Evolutionary conservation across 108 stramenopile species (phyloP).

Genomic region (Skeletonema marinoi): DNA sequence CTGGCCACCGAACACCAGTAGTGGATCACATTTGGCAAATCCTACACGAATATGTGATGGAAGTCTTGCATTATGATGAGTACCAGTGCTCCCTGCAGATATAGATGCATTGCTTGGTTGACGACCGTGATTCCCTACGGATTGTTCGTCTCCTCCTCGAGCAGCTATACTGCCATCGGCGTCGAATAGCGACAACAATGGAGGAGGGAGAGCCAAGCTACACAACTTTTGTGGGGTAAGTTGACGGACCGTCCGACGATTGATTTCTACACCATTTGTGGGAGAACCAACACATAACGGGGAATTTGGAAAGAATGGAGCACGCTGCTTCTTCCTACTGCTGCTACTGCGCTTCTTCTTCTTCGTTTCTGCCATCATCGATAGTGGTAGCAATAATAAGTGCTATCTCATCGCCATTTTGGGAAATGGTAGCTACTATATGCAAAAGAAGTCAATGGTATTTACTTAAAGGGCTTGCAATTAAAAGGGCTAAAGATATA

Average conservation of each 20-base stretch:
- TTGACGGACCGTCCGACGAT: constrained; percentile 14
- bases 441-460: no score
- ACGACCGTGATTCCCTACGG: not conserved
- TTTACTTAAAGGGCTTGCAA: no score
- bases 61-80: not conserved
- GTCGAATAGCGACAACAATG: constrained; percentile 23
- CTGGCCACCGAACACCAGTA: constrained; percentile 23
- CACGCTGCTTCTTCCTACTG: not conserved
- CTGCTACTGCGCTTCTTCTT: not conserved
- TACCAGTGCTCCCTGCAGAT: constrained; percentile 16
- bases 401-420: no score
- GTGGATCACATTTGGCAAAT: constrained; percentile 32
- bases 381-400: no score
- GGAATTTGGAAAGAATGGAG: constrained; percentile 26
- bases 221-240: constrained; percentile 40
- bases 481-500: no score
- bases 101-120: constrained; percentile 32
- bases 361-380: not conserved
- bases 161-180: not conserved
- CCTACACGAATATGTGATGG: constrained; percentile 33
- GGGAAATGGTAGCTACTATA: no score
- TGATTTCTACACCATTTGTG: constrained; percentile 1
- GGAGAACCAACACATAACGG: constrained; percentile 22
- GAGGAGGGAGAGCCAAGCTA: constrained; percentile 27
- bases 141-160: constrained; percentile 5